Percentiles rank a stretch among this genome's conserved stretches.
phyloP scores from a whole-genome alignment of 495 filamentous ascomycete species.

The Letharia columbiana region DNA sequence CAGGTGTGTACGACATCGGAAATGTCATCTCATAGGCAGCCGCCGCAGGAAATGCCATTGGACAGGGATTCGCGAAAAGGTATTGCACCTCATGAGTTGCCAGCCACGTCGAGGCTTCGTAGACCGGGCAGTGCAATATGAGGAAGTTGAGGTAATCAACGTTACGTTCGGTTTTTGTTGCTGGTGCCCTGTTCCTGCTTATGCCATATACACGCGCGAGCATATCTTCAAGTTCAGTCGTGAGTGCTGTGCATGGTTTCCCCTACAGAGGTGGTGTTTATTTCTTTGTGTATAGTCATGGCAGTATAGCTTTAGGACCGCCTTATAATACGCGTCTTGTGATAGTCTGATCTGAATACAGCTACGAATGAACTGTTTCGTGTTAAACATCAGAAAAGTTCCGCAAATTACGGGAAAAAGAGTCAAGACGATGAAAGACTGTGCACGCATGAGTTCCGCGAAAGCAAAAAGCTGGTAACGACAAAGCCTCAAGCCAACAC shows the following conservation, averaged over 20 bases:
- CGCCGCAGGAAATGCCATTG: constrained; percentile 15
- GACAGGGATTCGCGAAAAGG: background rate
- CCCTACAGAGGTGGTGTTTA: too few species aligned
- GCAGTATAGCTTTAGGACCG: background rate
- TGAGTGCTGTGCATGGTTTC: too few species aligned
- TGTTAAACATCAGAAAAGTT: background rate
- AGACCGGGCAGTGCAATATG: background rate
- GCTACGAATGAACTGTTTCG: background rate
- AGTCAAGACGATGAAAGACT: background rate
- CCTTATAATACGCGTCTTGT: background rate
- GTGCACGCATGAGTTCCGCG: background rate
- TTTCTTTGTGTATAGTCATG: background rate
- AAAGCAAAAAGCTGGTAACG: background rate
- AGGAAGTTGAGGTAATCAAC: too few species aligned
- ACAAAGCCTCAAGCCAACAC: background rate
- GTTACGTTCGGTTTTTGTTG: too few species aligned
- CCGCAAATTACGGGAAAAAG: background rate
- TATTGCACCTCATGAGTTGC: constrained; percentile 12
- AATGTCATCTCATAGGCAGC: constrained; percentile 14
- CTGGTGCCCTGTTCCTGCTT: too few species aligned
- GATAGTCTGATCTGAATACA: background rate
- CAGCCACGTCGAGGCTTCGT: background rate
- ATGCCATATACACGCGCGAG: too few species aligned
- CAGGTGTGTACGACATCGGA: constrained; percentile 4
- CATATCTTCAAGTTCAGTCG: too few species aligned